Evolutionary conservation across 1,139 yeast species (phyloP), one percentile per base, ranked within the genome.

Genomic region (Taiozyma sp.): DNA sequence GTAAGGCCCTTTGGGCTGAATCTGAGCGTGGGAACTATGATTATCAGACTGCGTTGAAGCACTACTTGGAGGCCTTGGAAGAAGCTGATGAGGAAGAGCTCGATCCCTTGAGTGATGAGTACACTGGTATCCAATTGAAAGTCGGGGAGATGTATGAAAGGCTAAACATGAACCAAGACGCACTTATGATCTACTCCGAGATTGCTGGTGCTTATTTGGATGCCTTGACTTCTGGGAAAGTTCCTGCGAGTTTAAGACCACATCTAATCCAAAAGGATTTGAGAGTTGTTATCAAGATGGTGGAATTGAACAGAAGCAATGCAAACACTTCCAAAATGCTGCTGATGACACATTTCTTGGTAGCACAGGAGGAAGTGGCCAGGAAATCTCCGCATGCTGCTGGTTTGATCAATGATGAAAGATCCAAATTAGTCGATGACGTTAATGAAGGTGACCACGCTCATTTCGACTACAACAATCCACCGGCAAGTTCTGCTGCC

Each of bases 1-100:
- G 96, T 44, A 80, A 83, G 61, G 97, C 88, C 0, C 70, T 92
- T 8, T 83, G 93, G 87, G 93, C 95, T 3, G 97, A 92, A 66
- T 78, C 87, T 49, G 87, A 84, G 44, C 79, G 78, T 49, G 88
- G 87, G 23, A 84, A 80, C 46, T 76, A 81, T 51, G 77, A 81
- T 58, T 83, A 78, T 65, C 75, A 79, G 53, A 72, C 81, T 54
- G 96, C 97, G 0, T 71, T 90, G 54, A 78, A 80, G 55, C 75
- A 78, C 62, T 91, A 91, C 65, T 74, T 84, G 30, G 83, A 76
- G 55, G 83, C 81, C 0, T 59, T 78, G 36, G 68, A 73, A 45
- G 71, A 67, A 50, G 79, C 82, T 27, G 74, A 74, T 49, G 60
- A 65, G 16, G 62, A 74, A 44, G 73, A 79, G 27, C 65, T 89